Percentiles rank a stretch among this genome's conserved stretches.
These are phyloP conservation scores for Pseudocohnilembus persalinus DNA, from an alignment of 169 alveolate species.

Conservation along the genomic window DNA sequence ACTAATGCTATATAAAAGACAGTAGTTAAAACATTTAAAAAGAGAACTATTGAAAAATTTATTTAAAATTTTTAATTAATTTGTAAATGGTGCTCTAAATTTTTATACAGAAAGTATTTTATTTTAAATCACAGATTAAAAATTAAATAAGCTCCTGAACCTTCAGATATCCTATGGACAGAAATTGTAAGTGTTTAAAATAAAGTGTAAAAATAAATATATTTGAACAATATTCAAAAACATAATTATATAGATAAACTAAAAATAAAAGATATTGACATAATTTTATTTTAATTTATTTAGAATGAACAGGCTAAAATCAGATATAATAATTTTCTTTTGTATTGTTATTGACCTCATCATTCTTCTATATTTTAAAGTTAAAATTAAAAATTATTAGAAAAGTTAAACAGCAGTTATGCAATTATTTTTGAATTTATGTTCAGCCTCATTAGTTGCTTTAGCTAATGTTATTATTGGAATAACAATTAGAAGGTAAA, in stretches of 20 bases:
- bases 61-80: neutral
- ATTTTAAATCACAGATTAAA: neutral
- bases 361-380: slow-evolving; percentile 4
- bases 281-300: no score
- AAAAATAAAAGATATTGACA: no score
- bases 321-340: neutral
- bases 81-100: neutral
- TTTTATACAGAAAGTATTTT: neutral
- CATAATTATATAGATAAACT: neutral
- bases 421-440: neutral
- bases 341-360: neutral
- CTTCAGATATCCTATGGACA: slow-evolving; percentile 37
- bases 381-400: neutral
- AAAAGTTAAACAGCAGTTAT: neutral
- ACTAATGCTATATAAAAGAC: neutral
- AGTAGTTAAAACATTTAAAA: slow-evolving; percentile 4
- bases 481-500: neutral
- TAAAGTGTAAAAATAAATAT: neutral
- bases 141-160: slow-evolving; percentile 36
- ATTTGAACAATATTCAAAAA: neutral
- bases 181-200: slow-evolving; percentile 1
- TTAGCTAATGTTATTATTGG: slow-evolving; percentile 23
- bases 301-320: neutral
- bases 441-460: slow-evolving; percentile 23
- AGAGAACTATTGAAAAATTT: slow-evolving; percentile 1